phyloP scores from a whole-genome alignment of 2,329 filamentous ascomycete genomes.

The Hymenotorrendiella dingleyae region DNA sequence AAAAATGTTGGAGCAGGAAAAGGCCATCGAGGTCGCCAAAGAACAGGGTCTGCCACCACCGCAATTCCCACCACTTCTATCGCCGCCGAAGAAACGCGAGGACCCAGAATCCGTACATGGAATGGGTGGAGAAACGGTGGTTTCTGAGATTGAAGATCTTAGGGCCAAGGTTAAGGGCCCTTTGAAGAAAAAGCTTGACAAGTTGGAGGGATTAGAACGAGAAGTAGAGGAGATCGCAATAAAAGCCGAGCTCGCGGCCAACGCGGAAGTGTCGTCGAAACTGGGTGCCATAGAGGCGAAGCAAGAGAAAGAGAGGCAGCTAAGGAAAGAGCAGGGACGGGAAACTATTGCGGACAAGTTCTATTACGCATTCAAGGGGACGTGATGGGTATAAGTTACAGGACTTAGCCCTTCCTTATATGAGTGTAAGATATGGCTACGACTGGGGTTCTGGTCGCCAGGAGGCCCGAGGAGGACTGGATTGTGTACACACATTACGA shows the following conservation, averaged over 20 bases:
- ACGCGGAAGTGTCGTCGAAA: conserved; percentile 51
- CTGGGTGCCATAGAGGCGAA: conserved; percentile 51
- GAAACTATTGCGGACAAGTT: conserved; percentile 37
- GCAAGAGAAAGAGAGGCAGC: conserved; percentile 47
- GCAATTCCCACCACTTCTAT: conserved; percentile 51
- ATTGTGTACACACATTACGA: too few species aligned
- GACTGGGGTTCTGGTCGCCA: too few species aligned
- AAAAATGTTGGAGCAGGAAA: conserved; percentile 78
- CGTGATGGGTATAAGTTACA: neutral
- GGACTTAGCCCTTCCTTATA: too few species aligned
- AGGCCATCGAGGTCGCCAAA: conserved; percentile 63
- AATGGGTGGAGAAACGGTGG: conserved; percentile 13
- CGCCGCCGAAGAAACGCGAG: conserved; percentile 11
- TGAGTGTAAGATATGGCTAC: too few species aligned
- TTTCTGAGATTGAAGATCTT: conserved; percentile 29
- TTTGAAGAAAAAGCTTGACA: conserved; percentile 50
- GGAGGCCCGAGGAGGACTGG: too few species aligned
- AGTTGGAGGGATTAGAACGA: conserved; percentile 52
- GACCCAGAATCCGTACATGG: conserved; percentile 8
- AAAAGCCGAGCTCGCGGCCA: conserved; percentile 55
- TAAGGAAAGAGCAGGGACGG: conserved; percentile 49
- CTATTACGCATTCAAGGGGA: neutral
- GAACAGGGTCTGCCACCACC: conserved; percentile 53
- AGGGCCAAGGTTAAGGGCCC: conserved; percentile 44
- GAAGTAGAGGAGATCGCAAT: conserved; percentile 59